A percentile compares a stretch with the other conserved stretches of the same genome.
These are phyloP conservation scores for Talaromyces sp. DNA, from an alignment of 2,329 filamentous ascomycete genomes.

Conservation along the genomic window DNA sequence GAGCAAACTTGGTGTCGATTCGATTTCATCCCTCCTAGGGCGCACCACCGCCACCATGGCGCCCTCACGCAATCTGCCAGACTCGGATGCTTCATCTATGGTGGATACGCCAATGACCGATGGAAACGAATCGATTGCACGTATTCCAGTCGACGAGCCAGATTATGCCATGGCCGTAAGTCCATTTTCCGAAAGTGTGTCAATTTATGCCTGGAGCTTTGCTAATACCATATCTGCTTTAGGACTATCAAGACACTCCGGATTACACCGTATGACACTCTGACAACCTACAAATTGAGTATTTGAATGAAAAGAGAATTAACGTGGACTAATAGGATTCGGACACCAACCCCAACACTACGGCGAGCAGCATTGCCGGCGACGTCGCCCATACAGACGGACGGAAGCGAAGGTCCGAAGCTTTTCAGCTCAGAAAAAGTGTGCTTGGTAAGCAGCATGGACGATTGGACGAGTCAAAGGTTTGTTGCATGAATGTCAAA, in stretches of 20 bases:
- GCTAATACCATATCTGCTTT: conserved; percentile 9
- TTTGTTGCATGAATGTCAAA: conserved; percentile 39
- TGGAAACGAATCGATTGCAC: conserved; percentile 33
- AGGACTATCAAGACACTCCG: conserved; percentile 58
- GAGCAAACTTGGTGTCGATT: conserved; percentile 11
- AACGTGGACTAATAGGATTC: conserved; percentile 50
- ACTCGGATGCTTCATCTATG: conserved; percentile 42
- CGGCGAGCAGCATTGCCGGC: conserved; percentile 79
- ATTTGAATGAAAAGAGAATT: neutral
- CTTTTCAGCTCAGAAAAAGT: conserved; percentile 82
- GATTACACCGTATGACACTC: conserved; percentile 50
- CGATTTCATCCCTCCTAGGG: neutral
- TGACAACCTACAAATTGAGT: neutral
- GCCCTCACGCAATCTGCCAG: conserved; percentile 32
- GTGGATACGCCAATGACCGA: conserved; percentile 49
- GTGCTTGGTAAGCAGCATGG: conserved; percentile 96
- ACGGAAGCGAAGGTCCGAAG: conserved; percentile 80
- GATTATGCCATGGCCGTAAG: conserved; percentile 43
- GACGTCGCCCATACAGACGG: conserved; percentile 68
- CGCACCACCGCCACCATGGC: conserved; percentile 35
- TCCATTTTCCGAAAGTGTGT: conserved; percentile 10
- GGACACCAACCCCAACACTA: conserved; percentile 64
- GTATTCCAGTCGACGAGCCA: conserved; percentile 35
- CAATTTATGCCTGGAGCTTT: neutral
- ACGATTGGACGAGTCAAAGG: conserved; percentile 86